Base-by-base conservation (phyloP, 176 grass and related monocot genomes). In the Musa acuminata region DNA sequence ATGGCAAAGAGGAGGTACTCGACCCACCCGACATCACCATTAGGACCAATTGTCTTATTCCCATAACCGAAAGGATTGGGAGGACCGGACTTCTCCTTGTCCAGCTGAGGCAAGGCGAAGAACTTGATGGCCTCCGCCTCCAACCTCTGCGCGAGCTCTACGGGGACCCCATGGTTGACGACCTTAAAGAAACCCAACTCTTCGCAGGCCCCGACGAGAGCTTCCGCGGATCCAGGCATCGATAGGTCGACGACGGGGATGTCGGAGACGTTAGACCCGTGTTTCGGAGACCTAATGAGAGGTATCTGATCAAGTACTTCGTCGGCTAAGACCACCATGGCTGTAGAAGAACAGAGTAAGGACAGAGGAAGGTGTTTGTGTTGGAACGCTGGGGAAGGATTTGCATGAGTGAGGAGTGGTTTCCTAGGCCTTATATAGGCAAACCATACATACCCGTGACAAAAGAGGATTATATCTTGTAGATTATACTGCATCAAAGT, bases 1-100 rank as follows among this genome's bases (percentile, higher is more conserved):
- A 89, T 51, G 72, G 87, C 69, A 20, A 96, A 78, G 79, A 96
- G 93, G 55, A 96, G 87, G 86, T 96, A 96, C 87, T 96, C 93
- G 72, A 96, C 80, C 87, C 88, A 91, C 0, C 93, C 93, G 49
- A 89, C 75, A 84, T 96, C 93, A 72, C 93, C 93, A 80, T 89
- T 96, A 67, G 76, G 72, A 1, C 93, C 93, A 52, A 96, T 96
- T 8, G 66, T 82, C 87, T 90, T 96, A 80, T 81, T 92, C 68
- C 93, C 89, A 58, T 96, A 96, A 0, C 93, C 93, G 53, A 90
- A 90, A 67, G 93, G 93, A 80, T 80, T 90, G 8, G 79, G 65
- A 2, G 85, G 87, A 0, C 81, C 89, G 0, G 64, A 76, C 13
- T 75, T 77, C 53, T 90, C 85, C 87, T 96, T 96, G 12, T 92